These are phyloP conservation scores for Vitis labrusca DNA, from an alignment of 164 flowering plant species.

Conservation along the genomic window DNA sequence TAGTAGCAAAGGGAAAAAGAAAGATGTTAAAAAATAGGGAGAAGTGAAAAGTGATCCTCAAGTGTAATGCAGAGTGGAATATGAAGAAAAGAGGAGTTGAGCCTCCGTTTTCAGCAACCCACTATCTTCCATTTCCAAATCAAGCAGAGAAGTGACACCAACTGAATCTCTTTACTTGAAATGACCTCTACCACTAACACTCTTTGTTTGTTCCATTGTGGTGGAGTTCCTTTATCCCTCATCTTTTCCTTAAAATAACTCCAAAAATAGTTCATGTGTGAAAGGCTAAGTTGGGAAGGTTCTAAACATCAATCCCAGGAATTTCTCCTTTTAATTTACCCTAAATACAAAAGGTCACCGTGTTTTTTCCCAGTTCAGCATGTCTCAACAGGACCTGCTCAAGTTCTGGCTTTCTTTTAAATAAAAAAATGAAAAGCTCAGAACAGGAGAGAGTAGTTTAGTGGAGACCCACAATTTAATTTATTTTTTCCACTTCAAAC, in stretches of 20 bases:
- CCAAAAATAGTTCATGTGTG: conserved; percentile 7
- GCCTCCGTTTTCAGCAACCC: conserved; percentile 16
- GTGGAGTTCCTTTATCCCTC: conserved; percentile 47
- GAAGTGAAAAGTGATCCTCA: conserved; percentile 4
- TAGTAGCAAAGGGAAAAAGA: too few relatives aligned
- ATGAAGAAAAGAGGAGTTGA: conserved; percentile 12
- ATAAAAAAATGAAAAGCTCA: not conserved
- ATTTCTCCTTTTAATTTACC: conserved; percentile 18
- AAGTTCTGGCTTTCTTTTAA: conserved; percentile 7
- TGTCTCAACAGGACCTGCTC: conserved; percentile 16
- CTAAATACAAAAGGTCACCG: conserved; percentile 17
- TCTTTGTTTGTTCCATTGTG: conserved; percentile 10
- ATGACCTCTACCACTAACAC: conserved; percentile 26
- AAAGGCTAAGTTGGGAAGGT: conserved; percentile 16
- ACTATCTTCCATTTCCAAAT: conserved; percentile 13
- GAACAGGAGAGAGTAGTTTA: not conserved
- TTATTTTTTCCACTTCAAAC: not conserved
- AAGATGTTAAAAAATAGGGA: conserved; percentile 1
- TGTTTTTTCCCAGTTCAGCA: conserved; percentile 7
- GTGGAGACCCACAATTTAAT: conserved; percentile 3
- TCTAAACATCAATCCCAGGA: conserved; percentile 17
- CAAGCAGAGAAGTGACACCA: conserved; percentile 10
- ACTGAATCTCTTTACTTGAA: conserved; percentile 34
- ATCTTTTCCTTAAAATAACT: conserved; percentile 11
- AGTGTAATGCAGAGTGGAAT: conserved; percentile 6